Evolutionary conservation across 2,329 filamentous ascomycete genomes (phyloP).

Genomic region (Plenodomus lindquistii): DNA sequence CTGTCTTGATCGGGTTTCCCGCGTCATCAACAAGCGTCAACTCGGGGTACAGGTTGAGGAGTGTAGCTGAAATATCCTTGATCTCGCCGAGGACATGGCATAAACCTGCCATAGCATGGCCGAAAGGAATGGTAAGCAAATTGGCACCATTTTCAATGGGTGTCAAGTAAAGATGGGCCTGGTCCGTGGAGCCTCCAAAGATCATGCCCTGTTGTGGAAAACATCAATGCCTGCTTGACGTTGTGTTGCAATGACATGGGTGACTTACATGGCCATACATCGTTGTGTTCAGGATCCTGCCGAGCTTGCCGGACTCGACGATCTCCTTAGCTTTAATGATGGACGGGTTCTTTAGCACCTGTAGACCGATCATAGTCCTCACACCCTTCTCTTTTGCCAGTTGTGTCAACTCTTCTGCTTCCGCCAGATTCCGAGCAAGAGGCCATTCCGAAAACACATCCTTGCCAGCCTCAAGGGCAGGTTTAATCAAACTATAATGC

Average conservation of each 20-base stretch:
- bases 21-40: slow-evolving; percentile 22
- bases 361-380: slow-evolving; percentile 54
- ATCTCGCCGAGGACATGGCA: slow-evolving; percentile 37
- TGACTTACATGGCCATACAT: slow-evolving; percentile 30
- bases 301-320: slow-evolving; percentile 49
- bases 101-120: slow-evolving; percentile 37
- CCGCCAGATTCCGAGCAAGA: slow-evolving; percentile 45
- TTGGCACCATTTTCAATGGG: slow-evolving; percentile 52
- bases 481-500: slow-evolving; percentile 49
- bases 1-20: slow-evolving; percentile 18
- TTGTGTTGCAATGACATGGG: neutral
- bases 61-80: slow-evolving; percentile 27
- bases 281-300: slow-evolving; percentile 45
- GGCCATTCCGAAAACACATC: slow-evolving; percentile 58
- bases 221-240: neutral
- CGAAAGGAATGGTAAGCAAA: slow-evolving; percentile 48
- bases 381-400: slow-evolving; percentile 48
- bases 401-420: slow-evolving; percentile 50
- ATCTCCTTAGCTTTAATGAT: slow-evolving; percentile 50
- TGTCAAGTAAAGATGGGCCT: slow-evolving; percentile 53
- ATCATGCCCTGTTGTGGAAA: slow-evolving; percentile 18
- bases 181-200: slow-evolving; percentile 17
- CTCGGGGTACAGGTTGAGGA: slow-evolving; percentile 27
- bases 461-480: slow-evolving; percentile 47
- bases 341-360: slow-evolving; percentile 49